Percentiles rank a stretch among this genome's conserved stretches.
These are phyloP conservation scores for Ilex asprella DNA, from an alignment of 257 asterid species.

Conservation along the genomic window DNA sequence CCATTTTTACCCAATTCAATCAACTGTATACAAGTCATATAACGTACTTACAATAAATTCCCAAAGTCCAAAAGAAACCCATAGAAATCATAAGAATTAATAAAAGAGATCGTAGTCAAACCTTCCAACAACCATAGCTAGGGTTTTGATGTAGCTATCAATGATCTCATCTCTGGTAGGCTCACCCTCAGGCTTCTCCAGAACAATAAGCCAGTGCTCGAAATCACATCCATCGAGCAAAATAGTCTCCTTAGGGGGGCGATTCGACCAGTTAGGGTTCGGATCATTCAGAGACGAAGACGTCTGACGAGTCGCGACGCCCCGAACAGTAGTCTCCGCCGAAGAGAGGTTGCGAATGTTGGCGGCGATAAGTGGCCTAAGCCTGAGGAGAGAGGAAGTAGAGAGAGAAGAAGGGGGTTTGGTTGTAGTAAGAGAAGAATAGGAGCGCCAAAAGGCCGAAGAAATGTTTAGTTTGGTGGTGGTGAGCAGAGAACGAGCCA, in stretches of 20 bases:
- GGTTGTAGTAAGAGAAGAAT: conserved; percentile 16
- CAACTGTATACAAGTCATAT: too few species aligned
- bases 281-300: conserved; percentile 73
- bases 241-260: conserved; percentile 97
- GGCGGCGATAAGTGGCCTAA: conserved; percentile 53
- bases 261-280: conserved; percentile 86
- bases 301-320: conserved; percentile 57
- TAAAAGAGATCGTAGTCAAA: conserved; percentile 4
- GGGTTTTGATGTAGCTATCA: conserved; percentile 63
- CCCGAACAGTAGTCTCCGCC: conserved; percentile 35
- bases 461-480: conserved; percentile 29
- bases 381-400: conserved; percentile 35
- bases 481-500: conserved; percentile 44
- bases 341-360: conserved; percentile 23
- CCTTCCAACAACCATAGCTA: conserved; percentile 81
- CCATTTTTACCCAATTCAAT: too few species aligned
- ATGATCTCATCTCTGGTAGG: conserved; percentile 75
- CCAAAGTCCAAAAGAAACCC: too few species aligned
- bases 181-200: conserved; percentile 81
- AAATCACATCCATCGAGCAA: conserved; percentile 95
- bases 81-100: background rate
- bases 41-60: too few species aligned
- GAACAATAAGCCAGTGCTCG: conserved; percentile 95
- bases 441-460: conserved; percentile 31
- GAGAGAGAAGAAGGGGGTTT: conserved; percentile 8